Conservation (phyloP, 2,329 filamentous ascomycete species). For the Hymenoscyphus infarciens region DNA sequence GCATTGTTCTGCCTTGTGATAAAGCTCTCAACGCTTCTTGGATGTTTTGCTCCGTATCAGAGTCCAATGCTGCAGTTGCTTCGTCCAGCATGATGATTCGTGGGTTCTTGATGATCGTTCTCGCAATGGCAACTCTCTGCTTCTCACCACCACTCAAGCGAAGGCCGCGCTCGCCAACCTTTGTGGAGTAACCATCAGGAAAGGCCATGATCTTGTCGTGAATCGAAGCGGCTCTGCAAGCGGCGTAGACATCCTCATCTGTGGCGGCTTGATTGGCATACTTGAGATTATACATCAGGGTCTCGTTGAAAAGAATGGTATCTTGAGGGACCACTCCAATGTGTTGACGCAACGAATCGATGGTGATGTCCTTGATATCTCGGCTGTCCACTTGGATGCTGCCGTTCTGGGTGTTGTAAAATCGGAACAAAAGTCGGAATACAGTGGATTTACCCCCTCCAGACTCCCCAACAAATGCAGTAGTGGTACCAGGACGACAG, state of each 20-base stretch:
- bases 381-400: conserved; percentile 80
- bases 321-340: conserved; percentile 98
- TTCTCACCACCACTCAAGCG: conserved; percentile 88
- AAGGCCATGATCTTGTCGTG: conserved; percentile 89
- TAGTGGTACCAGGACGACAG: conserved; percentile 86
- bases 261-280: conserved; percentile 81
- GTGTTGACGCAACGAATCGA: conserved; percentile 84
- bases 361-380: conserved; percentile 81
- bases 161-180: conserved; percentile 85
- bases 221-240: conserved; percentile 83
- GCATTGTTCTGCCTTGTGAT: conserved; percentile 80
- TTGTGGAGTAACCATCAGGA: conserved; percentile 83
- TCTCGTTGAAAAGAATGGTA: conserved; percentile 91
- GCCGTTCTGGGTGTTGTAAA: conserved; percentile 82
- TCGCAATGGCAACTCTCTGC: conserved; percentile 88
- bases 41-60: conserved; percentile 89
- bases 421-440: conserved; percentile 92
- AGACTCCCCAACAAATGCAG: conserved; percentile 92
- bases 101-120: conserved; percentile 88
- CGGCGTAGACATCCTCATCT: conserved; percentile 76
- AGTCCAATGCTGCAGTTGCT: conserved; percentile 86
- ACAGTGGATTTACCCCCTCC: conserved; percentile 96
- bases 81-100: conserved; percentile 91
- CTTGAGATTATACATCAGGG: conserved; percentile 88
- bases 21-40: conserved; percentile 81